Evolutionary conservation across 2,329 filamentous ascomycete genomes (phyloP).

Genomic region (Monilinia polystroma): DNA sequence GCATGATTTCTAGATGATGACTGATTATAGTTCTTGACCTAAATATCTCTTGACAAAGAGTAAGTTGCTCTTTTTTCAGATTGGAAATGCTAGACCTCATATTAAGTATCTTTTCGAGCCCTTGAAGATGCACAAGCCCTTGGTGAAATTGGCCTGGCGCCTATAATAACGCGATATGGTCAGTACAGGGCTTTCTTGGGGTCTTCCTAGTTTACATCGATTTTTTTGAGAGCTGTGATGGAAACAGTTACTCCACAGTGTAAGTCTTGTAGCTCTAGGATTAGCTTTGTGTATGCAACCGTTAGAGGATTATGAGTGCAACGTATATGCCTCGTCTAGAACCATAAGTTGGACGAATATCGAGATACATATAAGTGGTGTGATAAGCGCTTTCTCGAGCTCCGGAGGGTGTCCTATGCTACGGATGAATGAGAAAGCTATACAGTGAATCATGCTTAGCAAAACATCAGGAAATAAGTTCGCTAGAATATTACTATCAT

Average conservation of each 20-base stretch:
- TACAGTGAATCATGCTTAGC: no score
- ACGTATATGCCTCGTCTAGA: not conserved
- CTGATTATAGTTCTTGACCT: not conserved
- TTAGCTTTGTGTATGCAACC: not conserved
- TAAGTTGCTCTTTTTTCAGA: not conserved
- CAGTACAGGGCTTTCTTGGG: conserved; percentile 35
- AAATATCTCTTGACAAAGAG: not conserved
- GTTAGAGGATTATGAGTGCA: not conserved
- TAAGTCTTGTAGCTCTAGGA: conserved; percentile 32
- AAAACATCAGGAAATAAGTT: not conserved
- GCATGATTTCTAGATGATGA: not conserved
- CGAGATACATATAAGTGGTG: not conserved
- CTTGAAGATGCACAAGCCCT: conserved; percentile 39
- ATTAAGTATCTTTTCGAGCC: conserved; percentile 38
- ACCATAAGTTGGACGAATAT: not conserved
- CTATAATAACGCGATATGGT: conserved; percentile 36
- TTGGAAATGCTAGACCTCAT: conserved; percentile 33
- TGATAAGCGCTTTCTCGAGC: not conserved
- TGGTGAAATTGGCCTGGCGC: conserved; percentile 31
- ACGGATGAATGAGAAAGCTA: not conserved
- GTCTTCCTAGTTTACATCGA: conserved; percentile 17
- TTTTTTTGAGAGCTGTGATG: conserved; percentile 26
- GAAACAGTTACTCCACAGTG: conserved; percentile 37
- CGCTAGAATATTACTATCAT: not conserved
- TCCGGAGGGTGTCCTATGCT: not conserved